phyloP scores from a whole-genome alignment of 345 rosid species.

The Draba incana region DNA sequence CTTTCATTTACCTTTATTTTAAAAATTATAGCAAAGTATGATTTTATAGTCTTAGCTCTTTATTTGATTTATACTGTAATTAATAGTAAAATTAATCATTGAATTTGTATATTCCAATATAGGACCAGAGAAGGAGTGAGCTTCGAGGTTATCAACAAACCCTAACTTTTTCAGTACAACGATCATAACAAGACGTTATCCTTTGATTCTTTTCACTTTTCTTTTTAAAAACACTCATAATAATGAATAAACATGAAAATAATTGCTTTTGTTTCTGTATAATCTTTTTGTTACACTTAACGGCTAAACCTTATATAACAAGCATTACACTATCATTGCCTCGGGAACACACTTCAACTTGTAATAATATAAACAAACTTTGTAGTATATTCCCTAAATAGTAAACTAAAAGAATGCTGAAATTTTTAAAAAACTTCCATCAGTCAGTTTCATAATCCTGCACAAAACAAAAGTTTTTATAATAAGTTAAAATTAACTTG shows the following conservation, averaged over 20 bases:
- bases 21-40: background rate
- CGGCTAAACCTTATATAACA: constrained; percentile 21
- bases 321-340: constrained; percentile 37
- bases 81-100: constrained; percentile 13
- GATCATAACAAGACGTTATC: constrained; percentile 37
- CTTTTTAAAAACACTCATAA: constrained; percentile 22
- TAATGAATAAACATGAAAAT: constrained; percentile 20
- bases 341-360: constrained; percentile 33
- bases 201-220: constrained; percentile 30
- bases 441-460: constrained; percentile 47
- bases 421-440: constrained; percentile 44
- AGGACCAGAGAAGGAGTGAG: constrained; percentile 31
- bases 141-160: constrained; percentile 36
- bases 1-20: background rate
- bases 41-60: background rate
- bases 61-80: too few relatives aligned
- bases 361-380: constrained; percentile 31
- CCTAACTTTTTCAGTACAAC: constrained; percentile 24
- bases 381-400: constrained; percentile 47
- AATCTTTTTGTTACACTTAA: constrained; percentile 25
- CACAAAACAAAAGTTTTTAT: constrained; percentile 33
- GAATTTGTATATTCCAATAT: constrained; percentile 12
- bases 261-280: constrained; percentile 29
- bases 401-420: constrained; percentile 51
- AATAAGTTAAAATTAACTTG: constrained; percentile 26